phyloP scores from a whole-genome alignment of 345 rosid genomes.

The Abelmoschus esculentus region DNA sequence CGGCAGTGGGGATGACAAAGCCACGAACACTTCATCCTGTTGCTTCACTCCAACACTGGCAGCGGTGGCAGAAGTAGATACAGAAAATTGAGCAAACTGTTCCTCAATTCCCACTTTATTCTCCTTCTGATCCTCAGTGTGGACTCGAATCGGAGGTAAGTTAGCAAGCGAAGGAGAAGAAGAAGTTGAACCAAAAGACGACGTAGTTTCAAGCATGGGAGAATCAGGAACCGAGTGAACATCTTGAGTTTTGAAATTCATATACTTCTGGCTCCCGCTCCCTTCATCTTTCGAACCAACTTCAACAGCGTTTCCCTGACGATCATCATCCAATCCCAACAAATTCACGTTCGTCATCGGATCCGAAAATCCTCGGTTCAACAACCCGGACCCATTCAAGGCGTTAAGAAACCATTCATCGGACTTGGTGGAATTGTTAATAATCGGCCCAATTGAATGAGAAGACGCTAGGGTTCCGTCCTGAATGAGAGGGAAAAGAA shows the following conservation, averaged over 20 bases:
- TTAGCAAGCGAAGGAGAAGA: slow-evolving; percentile 77
- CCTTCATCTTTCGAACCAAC: slow-evolving; percentile 31
- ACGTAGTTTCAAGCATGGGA: slow-evolving; percentile 77
- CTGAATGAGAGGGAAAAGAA: slow-evolving; percentile 60
- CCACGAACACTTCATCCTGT: too few relatives aligned
- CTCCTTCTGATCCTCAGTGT: slow-evolving; percentile 63
- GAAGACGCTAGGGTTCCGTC: slow-evolving; percentile 21
- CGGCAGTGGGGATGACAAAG: too few relatives aligned
- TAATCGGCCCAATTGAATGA: too few relatives aligned
- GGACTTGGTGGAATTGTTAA: slow-evolving; percentile 38
- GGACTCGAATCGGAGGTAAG: slow-evolving; percentile 79
- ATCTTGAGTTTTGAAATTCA: slow-evolving; percentile 31
- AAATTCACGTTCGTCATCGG: slow-evolving; percentile 55
- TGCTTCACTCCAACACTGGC: too few relatives aligned
- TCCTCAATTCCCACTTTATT: slow-evolving; percentile 19
- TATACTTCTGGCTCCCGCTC: slow-evolving; percentile 42
- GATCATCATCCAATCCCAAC: slow-evolving; percentile 60
- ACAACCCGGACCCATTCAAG: too few relatives aligned
- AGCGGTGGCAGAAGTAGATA: neutral
- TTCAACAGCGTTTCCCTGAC: slow-evolving; percentile 23
- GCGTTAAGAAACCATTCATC: too few relatives aligned
- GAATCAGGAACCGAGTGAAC: slow-evolving; percentile 86
- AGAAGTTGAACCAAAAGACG: slow-evolving; percentile 90
- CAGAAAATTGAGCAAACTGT: slow-evolving; percentile 57
- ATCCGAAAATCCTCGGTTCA: slow-evolving; percentile 60